Base-by-base conservation (phyloP, 2,329 filamentous ascomycete genomes). In the Corniculantispora saksenae region DNA sequence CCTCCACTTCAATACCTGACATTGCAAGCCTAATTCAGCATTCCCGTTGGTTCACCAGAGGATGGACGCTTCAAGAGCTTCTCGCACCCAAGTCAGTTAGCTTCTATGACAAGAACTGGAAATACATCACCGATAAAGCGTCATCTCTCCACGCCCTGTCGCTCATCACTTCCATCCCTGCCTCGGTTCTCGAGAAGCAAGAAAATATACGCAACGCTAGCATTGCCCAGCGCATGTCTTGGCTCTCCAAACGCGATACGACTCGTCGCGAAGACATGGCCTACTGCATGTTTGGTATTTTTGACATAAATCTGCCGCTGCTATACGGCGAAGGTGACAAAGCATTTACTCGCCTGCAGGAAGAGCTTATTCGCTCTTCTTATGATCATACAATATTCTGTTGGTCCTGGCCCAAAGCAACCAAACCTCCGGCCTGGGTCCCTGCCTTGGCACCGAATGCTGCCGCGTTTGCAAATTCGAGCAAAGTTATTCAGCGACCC, bases 251-350 rank as follows among this genome's bases (percentile, higher is more conserved):
- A 6, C 61, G 73, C 21, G 3, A 67, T 38, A 73, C 69, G 4
- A 71, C 61, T 1, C 67, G 70, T 19, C 15, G 47, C 43, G 67
- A 73, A 56, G 71, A 76, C 55, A 45, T 61, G 6, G 72, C 73
- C 0, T 74, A 74, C 54, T 72, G 67, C 10, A 58, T 74, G 0
- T 59, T 75, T 3, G 73, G 73, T 0, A 60, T 75, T 6, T 73
- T 75, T 17, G 67, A 66, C 32, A 65, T 76, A 0, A 71, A 70
- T 21, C 73, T 75, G 66, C 70, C 74, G 0, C 63, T 75, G 12
- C 60, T 74, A 0, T 75, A 74, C 40, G 73, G 72, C 23, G 72
- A 75, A 40, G 68, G 68, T 1, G 38, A 57, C 15, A 58, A 53
- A 10, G 68, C 68, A 0, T 70, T 70, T 45, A 23, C 62, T 25